Base-by-base conservation (phyloP, 139 green algal genomes). In the Eudorina sp. region DNA sequence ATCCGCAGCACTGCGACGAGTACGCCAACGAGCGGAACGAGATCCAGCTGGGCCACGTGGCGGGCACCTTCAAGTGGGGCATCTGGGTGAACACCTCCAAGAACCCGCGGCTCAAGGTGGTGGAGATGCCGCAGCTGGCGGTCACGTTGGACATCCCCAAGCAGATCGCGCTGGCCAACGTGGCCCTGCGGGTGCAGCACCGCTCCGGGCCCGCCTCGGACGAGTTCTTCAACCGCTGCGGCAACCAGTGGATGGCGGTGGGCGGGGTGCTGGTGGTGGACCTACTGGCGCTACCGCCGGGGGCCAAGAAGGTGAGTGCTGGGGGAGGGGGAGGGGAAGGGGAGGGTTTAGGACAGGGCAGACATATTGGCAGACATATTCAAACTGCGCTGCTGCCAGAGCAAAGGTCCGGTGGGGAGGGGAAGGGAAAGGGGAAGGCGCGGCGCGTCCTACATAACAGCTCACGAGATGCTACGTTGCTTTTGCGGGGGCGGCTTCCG, bases 51-150 rank as follows among this genome's bases (percentile, higher is more conserved):
- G 81, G 81, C 58, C 45, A 45, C 23, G 51, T 81, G 60, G 53
- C 46, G 62, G 88, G 82, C 25, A 31, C 14, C 41, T 95, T 94
- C 58, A 70, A 90, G 69, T 92, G 89, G 82, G 90, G 80, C 18
- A 25, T 96, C 55, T 96, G 94, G 94, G 85, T 94, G 45, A 96
- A 95, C 86, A 92, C 85, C 27, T 83, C 58, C 77, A 95, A 94
- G 74, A 95, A 95, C 85, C 90, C 91, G 23, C 74, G 90, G 4
- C 60, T 86, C 40, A 86, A 86, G 80, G 80, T 91, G 9, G 23
- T 91, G 29, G 89, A 90, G 16, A 81, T 93, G 60, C 68, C 78
- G 8, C 66, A 80, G 75, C 81, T 96, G 72, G 88, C 85, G 7
- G 51, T 94, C 2, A 90, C 46, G 36, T 74, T 95, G 38, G 89